Base-by-base conservation (phyloP, 179 eudicot species). In the Beta corolliflora region DNA sequence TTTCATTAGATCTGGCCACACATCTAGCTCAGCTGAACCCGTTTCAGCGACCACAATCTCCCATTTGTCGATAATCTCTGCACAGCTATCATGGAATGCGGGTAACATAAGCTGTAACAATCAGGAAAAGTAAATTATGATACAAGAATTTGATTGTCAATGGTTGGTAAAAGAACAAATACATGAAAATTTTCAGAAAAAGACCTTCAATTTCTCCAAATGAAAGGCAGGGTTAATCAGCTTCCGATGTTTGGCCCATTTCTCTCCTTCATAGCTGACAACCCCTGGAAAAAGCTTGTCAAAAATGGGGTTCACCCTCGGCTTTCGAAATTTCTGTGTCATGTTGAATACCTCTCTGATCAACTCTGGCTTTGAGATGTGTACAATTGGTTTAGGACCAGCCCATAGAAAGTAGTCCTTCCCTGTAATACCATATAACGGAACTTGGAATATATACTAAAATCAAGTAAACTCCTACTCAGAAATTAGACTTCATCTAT, bases 151-250 rank as follows among this genome's bases (percentile, higher is more conserved):
- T 25, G 29, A 25, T 25, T 25, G 29, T 25, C 29, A 25, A 25
- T 25, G 29, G 29, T 25, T 25, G 50, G 5, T 4, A 46, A 46
- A 46, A 46, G 50, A 46, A 7, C 8, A 46, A 46, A 7, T 7
- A 4, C 50, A 46, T 21, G 76, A 0, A 18, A 19, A 19, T 25
- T 25, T 19, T 31, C 23, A 46, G 50, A 14, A 16, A 29, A 9
- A 58, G 52, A 86, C 88, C 88, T 86, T 86, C 52, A 86, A 75
- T 76, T 86, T 83, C 58, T 86, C 88, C 25, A 81, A 31, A 75
- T 81, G 77, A 67, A 86, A 86, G 15, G 88, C 88, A 68, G 88
- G 88, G 67, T 53, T 78, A 53, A 83, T 68, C 45, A 86, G 80
- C 52, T 76, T 81, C 19, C 88, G 65, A 74, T 86, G 86, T 78